A percentile compares a stretch with the other conserved stretches of the same genome.
These are phyloP conservation scores for Jackrogersella multiformis DNA, from an alignment of 495 filamentous ascomycete genomes.

Conservation along the genomic window DNA sequence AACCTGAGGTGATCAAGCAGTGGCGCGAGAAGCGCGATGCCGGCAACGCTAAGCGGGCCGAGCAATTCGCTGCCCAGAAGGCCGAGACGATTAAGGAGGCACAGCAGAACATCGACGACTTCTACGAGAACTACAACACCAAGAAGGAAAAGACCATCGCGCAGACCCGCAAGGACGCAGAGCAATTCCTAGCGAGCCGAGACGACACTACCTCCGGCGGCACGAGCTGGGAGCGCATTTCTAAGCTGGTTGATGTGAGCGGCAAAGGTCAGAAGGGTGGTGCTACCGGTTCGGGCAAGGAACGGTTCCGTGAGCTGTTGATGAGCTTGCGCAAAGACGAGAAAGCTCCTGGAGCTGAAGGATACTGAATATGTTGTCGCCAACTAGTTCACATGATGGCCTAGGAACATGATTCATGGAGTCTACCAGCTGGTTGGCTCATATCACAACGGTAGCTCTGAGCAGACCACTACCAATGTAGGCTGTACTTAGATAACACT, in stretches of 20 bases:
- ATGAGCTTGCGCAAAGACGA: slow-evolving; percentile 90
- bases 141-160: slow-evolving; percentile 92
- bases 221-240: slow-evolving; percentile 98
- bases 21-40: slow-evolving; percentile 92
- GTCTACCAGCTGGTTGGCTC: slow-evolving; percentile 2
- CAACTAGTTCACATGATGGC: background rate
- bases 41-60: slow-evolving; percentile 76
- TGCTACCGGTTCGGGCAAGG: slow-evolving; percentile 87
- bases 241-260: slow-evolving; percentile 94
- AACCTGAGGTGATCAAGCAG: slow-evolving; percentile 86
- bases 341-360: slow-evolving; percentile 86
- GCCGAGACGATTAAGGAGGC: slow-evolving; percentile 84
- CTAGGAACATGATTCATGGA: slow-evolving; percentile 5
- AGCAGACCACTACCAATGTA: background rate
- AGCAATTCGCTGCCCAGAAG: slow-evolving; percentile 80
- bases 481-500: slow-evolving; percentile 33
- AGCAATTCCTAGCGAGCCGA: slow-evolving; percentile 86
- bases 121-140: slow-evolving; percentile 99
- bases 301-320: slow-evolving; percentile 92
- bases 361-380: slow-evolving; percentile 54
- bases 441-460: slow-evolving; percentile 7
- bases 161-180: slow-evolving; percentile 88
- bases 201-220: slow-evolving; percentile 94
- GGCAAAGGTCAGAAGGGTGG: slow-evolving; percentile 90
- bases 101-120: slow-evolving; percentile 91